Percentiles rank a stretch among this genome's conserved stretches.
Evolutionary conservation across 352 stramenopile species (phyloP).

Genomic region (Pythium utonaiense): DNA sequence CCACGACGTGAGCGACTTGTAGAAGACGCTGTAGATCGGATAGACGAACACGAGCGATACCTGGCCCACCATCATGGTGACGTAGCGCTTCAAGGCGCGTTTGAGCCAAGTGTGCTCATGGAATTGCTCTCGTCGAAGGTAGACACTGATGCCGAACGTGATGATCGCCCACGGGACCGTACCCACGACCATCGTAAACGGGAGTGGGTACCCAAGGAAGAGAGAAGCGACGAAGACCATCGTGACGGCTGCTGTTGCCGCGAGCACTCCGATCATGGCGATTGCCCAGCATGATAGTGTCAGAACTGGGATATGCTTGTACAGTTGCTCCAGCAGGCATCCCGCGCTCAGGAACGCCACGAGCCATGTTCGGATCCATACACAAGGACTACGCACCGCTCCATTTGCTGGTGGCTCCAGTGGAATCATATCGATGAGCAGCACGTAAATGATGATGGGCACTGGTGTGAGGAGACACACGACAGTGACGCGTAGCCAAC

Average conservation of each 20-base stretch:
- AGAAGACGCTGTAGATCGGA: conserved; percentile 13
- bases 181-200: background rate
- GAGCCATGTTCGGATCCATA: conserved; percentile 5
- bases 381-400: background rate
- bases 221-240: background rate
- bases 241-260: background rate
- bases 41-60: conserved; percentile 8
- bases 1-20: conserved; percentile 1
- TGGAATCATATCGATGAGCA: conserved; percentile 3
- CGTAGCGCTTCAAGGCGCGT: background rate
- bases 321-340: conserved; percentile 7
- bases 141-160: background rate
- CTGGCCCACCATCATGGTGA: background rate
- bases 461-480: conserved; percentile 8
- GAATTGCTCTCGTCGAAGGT: background rate
- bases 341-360: conserved; percentile 3
- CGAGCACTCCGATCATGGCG: background rate
- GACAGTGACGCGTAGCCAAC: background rate
- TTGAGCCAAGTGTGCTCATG: background rate
- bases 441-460: background rate
- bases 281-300: background rate
- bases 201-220: background rate
- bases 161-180: background rate
- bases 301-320: conserved; percentile 12
- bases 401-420: conserved; percentile 1